Evolutionary conservation across 306 rosid genomes (phyloP).

Genomic region (Prunus campanulata): DNA sequence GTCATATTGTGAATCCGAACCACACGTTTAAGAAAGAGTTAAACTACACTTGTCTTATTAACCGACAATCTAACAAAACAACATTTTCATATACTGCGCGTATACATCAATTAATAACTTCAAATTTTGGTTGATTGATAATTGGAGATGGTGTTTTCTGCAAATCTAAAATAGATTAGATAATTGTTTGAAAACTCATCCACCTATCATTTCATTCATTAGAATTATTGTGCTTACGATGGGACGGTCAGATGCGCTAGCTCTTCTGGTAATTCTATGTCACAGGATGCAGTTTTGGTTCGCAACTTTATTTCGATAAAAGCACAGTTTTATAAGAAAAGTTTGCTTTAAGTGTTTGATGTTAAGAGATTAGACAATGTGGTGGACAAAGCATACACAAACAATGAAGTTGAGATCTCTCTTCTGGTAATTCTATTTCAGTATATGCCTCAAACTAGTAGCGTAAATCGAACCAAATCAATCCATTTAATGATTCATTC

Average conservation of each 20-base stretch:
- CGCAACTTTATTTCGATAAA: neutral
- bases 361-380: neutral
- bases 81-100: too few species aligned
- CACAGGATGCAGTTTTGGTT: neutral
- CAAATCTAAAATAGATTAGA: neutral
- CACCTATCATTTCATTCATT: neutral
- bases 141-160: neutral
- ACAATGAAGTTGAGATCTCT: neutral
- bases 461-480: too few species aligned
- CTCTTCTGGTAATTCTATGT: neutral
- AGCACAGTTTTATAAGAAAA: neutral
- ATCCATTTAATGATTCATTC: too few species aligned
- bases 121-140: neutral
- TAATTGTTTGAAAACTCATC: neutral
- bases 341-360: neutral
- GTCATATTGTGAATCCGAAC: too few species aligned
- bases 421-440: too few species aligned
- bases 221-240: neutral
- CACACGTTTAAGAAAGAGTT: too few species aligned
- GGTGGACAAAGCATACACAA: constrained; percentile 1
- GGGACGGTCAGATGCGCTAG: neutral
- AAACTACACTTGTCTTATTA: too few species aligned
- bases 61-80: too few species aligned
- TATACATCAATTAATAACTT: neutral
- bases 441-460: too few species aligned